Conservation (phyloP, 1,284 basidiomycete species). For the Kalmanozyma brasiliensis region DNA sequence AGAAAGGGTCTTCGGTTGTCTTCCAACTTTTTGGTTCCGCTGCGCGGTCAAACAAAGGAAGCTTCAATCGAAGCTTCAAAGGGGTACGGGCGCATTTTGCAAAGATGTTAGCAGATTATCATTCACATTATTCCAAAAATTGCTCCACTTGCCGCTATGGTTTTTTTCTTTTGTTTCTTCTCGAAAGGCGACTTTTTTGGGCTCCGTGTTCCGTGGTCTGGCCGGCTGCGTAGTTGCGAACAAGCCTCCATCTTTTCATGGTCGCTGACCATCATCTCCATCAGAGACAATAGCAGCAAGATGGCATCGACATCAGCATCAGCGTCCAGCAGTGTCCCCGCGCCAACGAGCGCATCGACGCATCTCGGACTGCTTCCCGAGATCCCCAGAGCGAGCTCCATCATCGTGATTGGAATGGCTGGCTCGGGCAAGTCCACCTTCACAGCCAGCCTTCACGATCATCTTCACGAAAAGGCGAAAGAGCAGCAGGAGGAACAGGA, state of each 20-base stretch:
- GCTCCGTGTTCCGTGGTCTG: slow-evolving; percentile 13
- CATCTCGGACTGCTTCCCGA: slow-evolving; percentile 49
- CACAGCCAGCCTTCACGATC: slow-evolving; percentile 72
- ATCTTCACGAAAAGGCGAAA: slow-evolving; percentile 41
- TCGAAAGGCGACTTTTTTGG: not conserved
- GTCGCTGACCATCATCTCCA: not conserved
- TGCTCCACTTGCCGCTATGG: slow-evolving; percentile 13
- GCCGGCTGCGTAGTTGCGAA: slow-evolving; percentile 12
- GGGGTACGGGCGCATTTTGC: not conserved
- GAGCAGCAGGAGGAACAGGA: slow-evolving; percentile 28
- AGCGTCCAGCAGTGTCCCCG: slow-evolving; percentile 2
- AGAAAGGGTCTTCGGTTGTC: no score
- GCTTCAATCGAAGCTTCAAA: no score
- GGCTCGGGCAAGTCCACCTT: slow-evolving; percentile 97
- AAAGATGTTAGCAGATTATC: not conserved
- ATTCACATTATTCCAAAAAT: slow-evolving; percentile 1
- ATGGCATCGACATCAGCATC: slow-evolving; percentile 23
- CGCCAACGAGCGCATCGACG: slow-evolving; percentile 19
- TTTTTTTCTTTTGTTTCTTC: slow-evolving; percentile 5
- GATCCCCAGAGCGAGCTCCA: slow-evolving; percentile 59
- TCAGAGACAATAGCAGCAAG: not conserved
- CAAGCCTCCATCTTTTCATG: not conserved
- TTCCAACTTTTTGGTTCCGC: no score
- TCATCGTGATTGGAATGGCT: slow-evolving; percentile 79
- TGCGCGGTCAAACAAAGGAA: no score